Percentiles rank a stretch among this genome's conserved stretches.
These are phyloP conservation scores for Colletotrichum neosansevieriae DNA, from an alignment of 2,329 filamentous ascomycete genomes.

Conservation along the genomic window DNA sequence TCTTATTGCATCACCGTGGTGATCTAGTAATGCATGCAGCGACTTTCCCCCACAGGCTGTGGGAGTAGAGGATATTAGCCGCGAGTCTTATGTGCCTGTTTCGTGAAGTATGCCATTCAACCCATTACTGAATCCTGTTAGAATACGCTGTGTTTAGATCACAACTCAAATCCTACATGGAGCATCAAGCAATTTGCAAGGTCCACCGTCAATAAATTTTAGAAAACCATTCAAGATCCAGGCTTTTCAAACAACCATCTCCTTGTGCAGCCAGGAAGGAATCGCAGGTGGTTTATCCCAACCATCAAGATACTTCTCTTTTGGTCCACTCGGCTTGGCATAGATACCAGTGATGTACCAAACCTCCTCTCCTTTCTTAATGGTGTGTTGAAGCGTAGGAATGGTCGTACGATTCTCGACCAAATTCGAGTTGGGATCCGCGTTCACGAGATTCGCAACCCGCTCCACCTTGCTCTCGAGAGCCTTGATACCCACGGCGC, in stretches of 20 bases:
- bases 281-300: constrained; percentile 71
- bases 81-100: too few relatives aligned
- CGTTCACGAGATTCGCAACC: constrained; percentile 75
- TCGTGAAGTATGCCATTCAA: too few relatives aligned
- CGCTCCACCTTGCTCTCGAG: constrained; percentile 63
- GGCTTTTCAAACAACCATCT: constrained; percentile 54
- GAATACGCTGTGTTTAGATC: too few relatives aligned
- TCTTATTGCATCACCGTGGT: too few relatives aligned
- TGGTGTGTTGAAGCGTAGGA: constrained; percentile 74
- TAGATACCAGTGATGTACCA: constrained; percentile 81
- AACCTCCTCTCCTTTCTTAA: constrained; percentile 66
- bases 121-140: too few relatives aligned
- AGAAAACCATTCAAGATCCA: background rate
- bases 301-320: constrained; percentile 66
- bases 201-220: too few relatives aligned
- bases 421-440: constrained; percentile 84
- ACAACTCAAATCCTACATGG: too few relatives aligned
- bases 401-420: constrained; percentile 79
- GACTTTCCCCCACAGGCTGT: too few relatives aligned
- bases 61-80: too few relatives aligned
- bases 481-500: constrained; percentile 68
- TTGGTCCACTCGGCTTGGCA: constrained; percentile 71
- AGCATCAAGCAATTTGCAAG: too few relatives aligned
- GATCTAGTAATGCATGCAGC: too few relatives aligned
- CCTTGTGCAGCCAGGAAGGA: constrained; percentile 69